Conservation (phyloP, 257 asterid species). For the Craterostigma plantagineum region DNA sequence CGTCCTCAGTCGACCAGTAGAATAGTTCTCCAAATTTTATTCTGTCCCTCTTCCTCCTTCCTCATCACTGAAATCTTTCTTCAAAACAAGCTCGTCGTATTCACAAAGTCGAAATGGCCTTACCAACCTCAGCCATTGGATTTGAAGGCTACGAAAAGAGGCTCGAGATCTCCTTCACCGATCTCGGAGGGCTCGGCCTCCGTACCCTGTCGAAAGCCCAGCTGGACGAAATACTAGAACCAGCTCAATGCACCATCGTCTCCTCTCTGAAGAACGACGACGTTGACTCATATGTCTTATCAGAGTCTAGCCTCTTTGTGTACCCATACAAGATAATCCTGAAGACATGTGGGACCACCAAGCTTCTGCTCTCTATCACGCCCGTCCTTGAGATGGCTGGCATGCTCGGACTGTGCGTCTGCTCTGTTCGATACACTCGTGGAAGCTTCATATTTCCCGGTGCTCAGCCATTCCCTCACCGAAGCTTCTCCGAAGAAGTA, state of each 20-base stretch:
- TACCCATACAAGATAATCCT: slow-evolving; percentile 31
- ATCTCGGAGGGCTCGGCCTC: slow-evolving; percentile 12
- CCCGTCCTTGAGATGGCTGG: slow-evolving; percentile 22
- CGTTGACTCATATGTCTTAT: slow-evolving; percentile 35
- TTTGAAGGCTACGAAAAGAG: slow-evolving; percentile 37
- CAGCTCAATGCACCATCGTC: slow-evolving; percentile 24
- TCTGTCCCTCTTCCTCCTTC: not conserved
- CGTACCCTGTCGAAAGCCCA: slow-evolving; percentile 18
- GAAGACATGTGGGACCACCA: slow-evolving; percentile 45
- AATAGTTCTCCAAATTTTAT: slow-evolving; percentile 7
- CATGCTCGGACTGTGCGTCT: slow-evolving; percentile 16
- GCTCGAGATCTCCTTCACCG: slow-evolving; percentile 25
- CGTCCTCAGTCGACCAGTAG: slow-evolving; percentile 11
- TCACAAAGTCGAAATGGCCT: slow-evolving; percentile 9
- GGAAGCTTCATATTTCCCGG: slow-evolving; percentile 23
- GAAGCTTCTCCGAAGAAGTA: slow-evolving; percentile 22
- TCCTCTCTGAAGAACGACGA: slow-evolving; percentile 13
- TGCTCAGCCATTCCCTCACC: slow-evolving; percentile 20
- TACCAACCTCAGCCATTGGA: slow-evolving; percentile 18
- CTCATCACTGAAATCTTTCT: slow-evolving; percentile 7
- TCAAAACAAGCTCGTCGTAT: slow-evolving; percentile 3
- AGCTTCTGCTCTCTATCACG: slow-evolving; percentile 32
- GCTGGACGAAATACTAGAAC: slow-evolving; percentile 17
- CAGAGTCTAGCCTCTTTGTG: slow-evolving; percentile 49
- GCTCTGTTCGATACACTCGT: slow-evolving; percentile 30